Evolutionary conservation across 495 filamentous ascomycete species (phyloP), one percentile per base, ranked within the genome.

Genomic region (Hypoxylon fragiforme): DNA sequence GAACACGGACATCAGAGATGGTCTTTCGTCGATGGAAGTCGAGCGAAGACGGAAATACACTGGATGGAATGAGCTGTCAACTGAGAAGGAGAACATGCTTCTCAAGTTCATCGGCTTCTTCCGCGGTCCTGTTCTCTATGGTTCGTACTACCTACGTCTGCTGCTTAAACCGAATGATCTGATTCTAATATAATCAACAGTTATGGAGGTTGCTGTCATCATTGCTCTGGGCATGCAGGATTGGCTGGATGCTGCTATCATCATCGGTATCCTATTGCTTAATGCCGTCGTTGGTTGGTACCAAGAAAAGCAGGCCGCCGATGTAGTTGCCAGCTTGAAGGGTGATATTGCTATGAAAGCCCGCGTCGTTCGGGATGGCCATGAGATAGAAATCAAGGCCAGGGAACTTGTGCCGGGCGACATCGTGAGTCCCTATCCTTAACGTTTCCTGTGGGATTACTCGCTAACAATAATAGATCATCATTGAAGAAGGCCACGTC

Each of bases 301-400:
- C 71, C 87, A 91, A 71, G 87, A 91, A 70, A 90, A 90, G 76
- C 86, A 89, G 72, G 87, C 87, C 58, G 87, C 87, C 61, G 87
- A 91, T 69, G 86, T 91, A 65, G 87, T 91, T 54, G 86, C 87
- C 46, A 81, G 75, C 47, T 73, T 91, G 28, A 90, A 89, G 76
- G 87, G 87, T 78, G 87, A 90, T 64, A 91, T 91, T 70, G 87
- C 87, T 56, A 86, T 91, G 84, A 85, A 85, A 71, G 81, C 85
- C 48, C 74, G 77, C 59, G 85, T 88, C 64, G 69, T 89, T 55
- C 86, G 87, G 63, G 81, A 89, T 69, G 86, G 87, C 58, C 72
- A 77, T 41, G 85, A 89, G 71, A 73, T 81, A 64, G 81, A 85
- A 54, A 87, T 90, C 73, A 81, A 84, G 54, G 87, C 87, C 54